Base-by-base conservation (phyloP, 2,329 filamentous ascomycete species). In the Neophaeococcomyces aloes region DNA sequence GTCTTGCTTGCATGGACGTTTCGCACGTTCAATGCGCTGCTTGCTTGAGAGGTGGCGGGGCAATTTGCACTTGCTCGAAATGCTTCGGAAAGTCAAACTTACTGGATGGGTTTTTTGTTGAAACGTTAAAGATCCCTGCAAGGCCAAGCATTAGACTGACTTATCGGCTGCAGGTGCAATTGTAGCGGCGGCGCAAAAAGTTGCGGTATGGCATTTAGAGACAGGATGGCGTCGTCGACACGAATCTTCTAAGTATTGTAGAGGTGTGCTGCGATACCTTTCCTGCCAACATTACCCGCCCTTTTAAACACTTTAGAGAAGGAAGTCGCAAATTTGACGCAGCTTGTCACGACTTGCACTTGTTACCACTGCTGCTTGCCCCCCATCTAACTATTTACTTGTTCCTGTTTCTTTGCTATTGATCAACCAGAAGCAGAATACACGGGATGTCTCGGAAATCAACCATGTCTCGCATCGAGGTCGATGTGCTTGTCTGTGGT, bases 401-500 rank as follows among this genome's bases (percentile, higher is more conserved):
- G n/a, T n/a, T n/a, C n/a, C n/a, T n/a, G n/a, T n/a, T n/a, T n/a
- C n/a, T n/a, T n/a, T n/a, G n/a, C n/a, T n/a, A n/a, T n/a, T n/a
- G n/a, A n/a, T n/a, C 2, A 10, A 18, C 21, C 5, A 36, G 8
- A n/a, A 17, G 15, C 27, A 41, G 14, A n/a, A 32, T 23, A 18
- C 11, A 33, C 14, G 23, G 14, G 34, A 41, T 41, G 38, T 41
- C 38, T 7, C 38, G 38, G 15, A 41, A 33, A 14, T 41, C 38
- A 23, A 41, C 38, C 6, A 33, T 36, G 31, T 37, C 23, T 35
- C 31, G 40, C 66, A 93, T 87, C 66, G 81, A 86, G 61, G 86
- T 96, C 65, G 91, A 98, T 70, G 83, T 98, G 57, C 86, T 98
- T 63, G 81, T 98, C 67, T 95, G 96, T 72, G 91, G 91, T 63